phyloP scores from a whole-genome alignment of 306 rosid genomes.

The Arachis stenosperma region DNA sequence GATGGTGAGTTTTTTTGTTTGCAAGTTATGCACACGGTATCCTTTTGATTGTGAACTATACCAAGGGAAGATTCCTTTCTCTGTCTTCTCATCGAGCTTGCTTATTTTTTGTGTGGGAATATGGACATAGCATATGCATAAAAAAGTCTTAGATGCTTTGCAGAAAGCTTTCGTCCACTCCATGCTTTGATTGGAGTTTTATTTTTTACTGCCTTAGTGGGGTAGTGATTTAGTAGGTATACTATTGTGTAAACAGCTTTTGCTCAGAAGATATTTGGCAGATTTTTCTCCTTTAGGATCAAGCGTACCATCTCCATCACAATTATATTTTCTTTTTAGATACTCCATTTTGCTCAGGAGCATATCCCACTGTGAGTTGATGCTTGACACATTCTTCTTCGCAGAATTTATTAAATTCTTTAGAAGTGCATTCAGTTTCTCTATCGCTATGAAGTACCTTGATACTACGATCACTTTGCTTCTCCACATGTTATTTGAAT shows the following conservation, averaged over 20 bases:
- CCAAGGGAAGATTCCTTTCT: no score
- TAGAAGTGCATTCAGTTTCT: not conserved
- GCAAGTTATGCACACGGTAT: no score
- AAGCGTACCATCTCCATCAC: not conserved
- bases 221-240: not conserved
- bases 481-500: no score
- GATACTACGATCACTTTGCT: no score
- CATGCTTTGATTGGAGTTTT: not conserved
- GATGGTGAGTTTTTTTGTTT: no score
- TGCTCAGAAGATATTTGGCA: not conserved
- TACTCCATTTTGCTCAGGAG: not conserved
- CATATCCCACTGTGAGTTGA: not conserved
- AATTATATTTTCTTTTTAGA: not conserved
- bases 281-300: not conserved
- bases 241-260: not conserved
- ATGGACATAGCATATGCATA: not conserved
- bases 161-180: not conserved
- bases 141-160: not conserved
- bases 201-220: not conserved
- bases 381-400: not conserved
- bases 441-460: not conserved
- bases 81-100: no score
- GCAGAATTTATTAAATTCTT: not conserved
- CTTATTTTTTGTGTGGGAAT: not conserved
- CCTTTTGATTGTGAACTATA: no score